Evolutionary conservation across 805 yeast species (phyloP), one percentile per base, ranked within the genome.

Genomic region (Scheffersomyces amazonensis): DNA sequence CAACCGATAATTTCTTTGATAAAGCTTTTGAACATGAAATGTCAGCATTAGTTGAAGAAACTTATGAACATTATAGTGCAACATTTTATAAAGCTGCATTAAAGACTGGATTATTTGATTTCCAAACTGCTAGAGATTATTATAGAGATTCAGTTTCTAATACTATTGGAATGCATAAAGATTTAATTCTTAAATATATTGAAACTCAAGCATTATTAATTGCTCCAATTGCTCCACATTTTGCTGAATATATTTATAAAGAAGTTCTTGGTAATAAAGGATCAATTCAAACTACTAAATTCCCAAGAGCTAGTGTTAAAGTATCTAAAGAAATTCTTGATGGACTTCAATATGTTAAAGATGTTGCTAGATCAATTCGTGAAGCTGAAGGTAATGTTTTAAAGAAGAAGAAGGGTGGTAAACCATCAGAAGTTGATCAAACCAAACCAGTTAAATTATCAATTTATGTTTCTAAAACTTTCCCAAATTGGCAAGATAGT

Each of bases 201-300:
- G 96, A 89, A 66, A 69, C 80, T 22, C 99, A 93, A 71, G 83
- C 83, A 15, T 74, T 93, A 52, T 65, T 90, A 60, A 68, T 93
- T 50, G 80, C 95, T 13, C 99, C 99, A 46, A 72, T 93, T 52
- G 95, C 98, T 31, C 98, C 99, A 34, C 99, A 93, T 65, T 89
- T 91, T 62, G 81, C 93, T 48, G 99, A 93, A 52, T 87, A 80
- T 68, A 71, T 91, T 41, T 88, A 87, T 77, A 78, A 84, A 58
- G 98, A 91, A 49, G 72, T 89, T 31, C 71, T 93, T 47, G 80
- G 81, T 31, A 75, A 83, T 50, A 60, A 66, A 32, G 73, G 72
- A 3, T 73, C 95, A 32, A 81, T 87, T 31, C 95, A 90, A 62
- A 70, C 68, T 46, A 85, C 91, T 17, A 56, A 47, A 42, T 93